Evolutionary conservation across 257 asterid genomes (phyloP), one percentile per base, ranked within the genome.

Genomic region (Ballota nigra): DNA sequence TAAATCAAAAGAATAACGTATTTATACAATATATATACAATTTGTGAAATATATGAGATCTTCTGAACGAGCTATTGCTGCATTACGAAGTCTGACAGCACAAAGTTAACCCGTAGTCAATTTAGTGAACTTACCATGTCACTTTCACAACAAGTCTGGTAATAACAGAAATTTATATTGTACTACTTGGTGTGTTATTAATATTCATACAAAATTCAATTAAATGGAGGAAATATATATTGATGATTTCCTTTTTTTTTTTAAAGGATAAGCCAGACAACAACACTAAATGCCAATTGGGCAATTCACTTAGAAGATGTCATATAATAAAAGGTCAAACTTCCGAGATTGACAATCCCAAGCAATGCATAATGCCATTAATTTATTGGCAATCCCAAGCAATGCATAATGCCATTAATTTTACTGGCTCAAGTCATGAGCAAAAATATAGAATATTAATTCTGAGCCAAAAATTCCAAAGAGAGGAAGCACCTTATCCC

Each of bases 401-500:
- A 76, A 67, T 55, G 22, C 41, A 67, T 33, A 45, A 3, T 31
- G 55, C 63, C 70, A 64, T 38, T 41, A 20, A 63, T 65, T 68
- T 63, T 65, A 78, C 65, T 18, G 56, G 71, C 55, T 52, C 60
- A 74, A 70, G 75, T 68, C 77, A 69, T 68, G 52, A 73, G 36
- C 16, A 63, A 57, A 72, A 36, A n/a, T n/a, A 60, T 7, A 59
- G 13, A 75, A 68, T 29, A 52, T 22, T 59, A 71, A 49, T 49
- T 47, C 41, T 60, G 28, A 63, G 40, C 63, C 56, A 59, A 75
- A n/a, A 38, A 63, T 38, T 31, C 58, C 16, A 11, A 43, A 59
- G 63, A 71, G 65, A 70, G 65, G 75, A 68, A 65, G 52, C 75
- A 94, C 99, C 98, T 89, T 94, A 81, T 94, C 98, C 69, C 71